Evolutionary conservation across 1,139 yeast genomes (phyloP).

Genomic region (Scheffersomyces quercinus): DNA sequence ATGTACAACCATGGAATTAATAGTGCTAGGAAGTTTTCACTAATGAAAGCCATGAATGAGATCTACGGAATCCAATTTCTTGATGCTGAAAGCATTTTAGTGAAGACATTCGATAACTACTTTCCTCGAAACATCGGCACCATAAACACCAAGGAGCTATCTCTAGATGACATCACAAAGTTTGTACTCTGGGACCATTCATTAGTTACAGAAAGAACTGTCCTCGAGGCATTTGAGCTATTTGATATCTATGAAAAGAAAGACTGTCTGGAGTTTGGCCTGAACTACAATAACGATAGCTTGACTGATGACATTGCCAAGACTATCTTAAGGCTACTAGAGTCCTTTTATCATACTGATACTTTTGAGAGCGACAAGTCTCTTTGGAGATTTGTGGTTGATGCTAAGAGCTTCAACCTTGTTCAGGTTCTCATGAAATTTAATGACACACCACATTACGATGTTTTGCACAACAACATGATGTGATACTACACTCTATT

Average conservation of each 20-base stretch:
- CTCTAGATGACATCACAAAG: constrained; percentile 4
- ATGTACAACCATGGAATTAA: constrained; percentile 15
- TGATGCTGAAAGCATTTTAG: constrained; percentile 12
- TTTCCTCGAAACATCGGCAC: constrained; percentile 4
- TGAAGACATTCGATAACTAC: constrained; percentile 9
- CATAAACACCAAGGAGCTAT: constrained; percentile 3
- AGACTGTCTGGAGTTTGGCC: constrained; percentile 8
- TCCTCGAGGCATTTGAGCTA: constrained; percentile 6
- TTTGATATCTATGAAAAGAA: constrained; percentile 10
- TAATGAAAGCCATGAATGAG: constrained; percentile 11
- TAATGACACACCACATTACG: constrained; percentile 15
- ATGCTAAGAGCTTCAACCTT: constrained; percentile 16
- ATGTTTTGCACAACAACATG: constrained; percentile 3
- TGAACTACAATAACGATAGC: constrained; percentile 5
- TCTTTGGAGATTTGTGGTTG: constrained; percentile 21
- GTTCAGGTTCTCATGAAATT: constrained; percentile 20
- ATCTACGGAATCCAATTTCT: constrained; percentile 14
- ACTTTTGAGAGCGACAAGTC: constrained; percentile 9
- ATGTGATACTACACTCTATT: no score
- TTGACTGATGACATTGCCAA: constrained; percentile 11
- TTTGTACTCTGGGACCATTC: constrained; percentile 2
- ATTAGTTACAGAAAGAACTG: constrained; percentile 2
- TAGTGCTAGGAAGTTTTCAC: constrained; percentile 12
- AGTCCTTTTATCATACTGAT: constrained; percentile 9
- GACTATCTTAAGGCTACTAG: constrained; percentile 11